A percentile compares a stretch with the other conserved stretches of the same genome.
Evolutionary conservation across 1,284 basidiomycete species (phyloP).

Genomic region (Marasmius fiardii): DNA sequence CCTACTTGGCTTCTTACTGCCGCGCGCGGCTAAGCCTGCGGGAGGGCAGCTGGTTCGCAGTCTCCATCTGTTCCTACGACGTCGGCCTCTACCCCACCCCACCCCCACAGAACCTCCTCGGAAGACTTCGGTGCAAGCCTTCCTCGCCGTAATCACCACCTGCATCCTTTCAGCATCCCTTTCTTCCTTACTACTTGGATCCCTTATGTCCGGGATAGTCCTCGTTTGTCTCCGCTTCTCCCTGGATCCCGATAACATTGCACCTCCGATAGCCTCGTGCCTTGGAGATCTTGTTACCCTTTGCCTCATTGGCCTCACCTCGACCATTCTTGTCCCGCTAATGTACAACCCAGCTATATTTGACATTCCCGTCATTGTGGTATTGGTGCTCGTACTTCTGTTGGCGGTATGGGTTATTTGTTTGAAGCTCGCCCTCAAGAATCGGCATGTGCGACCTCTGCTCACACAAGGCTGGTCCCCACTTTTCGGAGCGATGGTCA

Average conservation of each 20-base stretch:
- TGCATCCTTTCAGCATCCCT: slow-evolving; percentile 26
- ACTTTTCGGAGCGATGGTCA: slow-evolving; percentile 88
- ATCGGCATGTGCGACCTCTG: slow-evolving; percentile 66
- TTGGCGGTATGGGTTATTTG: slow-evolving; percentile 39
- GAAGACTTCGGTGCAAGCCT: not conserved
- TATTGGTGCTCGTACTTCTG: slow-evolving; percentile 52
- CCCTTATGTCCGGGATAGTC: slow-evolving; percentile 89
- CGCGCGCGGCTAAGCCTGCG: slow-evolving; percentile 24
- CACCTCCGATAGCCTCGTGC: slow-evolving; percentile 89
- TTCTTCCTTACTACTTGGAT: slow-evolving; percentile 80
- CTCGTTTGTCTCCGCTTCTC: slow-evolving; percentile 75
- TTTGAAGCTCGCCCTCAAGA: slow-evolving; percentile 59
- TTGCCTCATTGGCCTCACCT: slow-evolving; percentile 68
- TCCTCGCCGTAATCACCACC: not conserved
- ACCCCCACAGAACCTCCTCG: not conserved
- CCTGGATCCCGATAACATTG: slow-evolving; percentile 93
- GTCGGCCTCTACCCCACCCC: not conserved
- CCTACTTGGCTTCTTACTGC: slow-evolving; percentile 64
- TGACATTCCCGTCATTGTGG: slow-evolving; percentile 59
- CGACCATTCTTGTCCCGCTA: slow-evolving; percentile 60
- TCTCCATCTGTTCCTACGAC: not conserved
- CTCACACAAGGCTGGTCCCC: slow-evolving; percentile 88
- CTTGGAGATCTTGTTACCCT: slow-evolving; percentile 92
- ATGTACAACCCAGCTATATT: slow-evolving; percentile 48
- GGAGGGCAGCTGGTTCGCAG: not conserved